Conservation (phyloP, 2,329 filamentous ascomycete species). For the Fusarium guadeloupense region DNA sequence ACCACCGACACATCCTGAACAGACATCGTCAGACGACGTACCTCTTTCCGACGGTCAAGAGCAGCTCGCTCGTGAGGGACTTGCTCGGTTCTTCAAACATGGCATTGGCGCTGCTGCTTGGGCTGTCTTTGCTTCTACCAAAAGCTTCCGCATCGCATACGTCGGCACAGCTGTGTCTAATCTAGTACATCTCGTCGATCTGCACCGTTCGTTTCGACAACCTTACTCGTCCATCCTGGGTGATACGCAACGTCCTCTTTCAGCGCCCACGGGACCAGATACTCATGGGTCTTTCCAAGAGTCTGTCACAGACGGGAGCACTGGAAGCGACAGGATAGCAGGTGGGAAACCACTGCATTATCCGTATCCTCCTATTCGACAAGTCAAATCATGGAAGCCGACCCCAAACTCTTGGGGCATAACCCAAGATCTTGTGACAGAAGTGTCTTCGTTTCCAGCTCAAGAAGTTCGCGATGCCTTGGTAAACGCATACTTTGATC, state of each 20-base stretch:
- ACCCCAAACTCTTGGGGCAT: constrained; percentile 33
- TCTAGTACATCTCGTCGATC: constrained; percentile 35
- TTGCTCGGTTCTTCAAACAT: constrained; percentile 40
- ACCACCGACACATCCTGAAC: background rate
- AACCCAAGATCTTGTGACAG: constrained; percentile 32
- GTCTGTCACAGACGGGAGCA: constrained; percentile 24
- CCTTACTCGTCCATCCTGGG: constrained; percentile 26
- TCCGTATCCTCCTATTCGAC: constrained; percentile 39
- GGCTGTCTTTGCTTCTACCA: constrained; percentile 38
- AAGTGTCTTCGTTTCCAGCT: constrained; percentile 37
- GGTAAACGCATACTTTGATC: constrained; percentile 37
- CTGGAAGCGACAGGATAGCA: constrained; percentile 9
- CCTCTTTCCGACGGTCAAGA: constrained; percentile 28
- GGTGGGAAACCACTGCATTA: constrained; percentile 31
- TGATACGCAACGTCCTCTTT: constrained; percentile 10
- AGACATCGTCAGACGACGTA: constrained; percentile 4
- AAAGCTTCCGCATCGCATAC: constrained; percentile 42
- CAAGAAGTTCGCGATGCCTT: constrained; percentile 42
- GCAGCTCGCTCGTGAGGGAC: constrained; percentile 35
- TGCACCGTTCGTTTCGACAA: constrained; percentile 39
- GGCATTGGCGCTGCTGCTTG: constrained; percentile 39
- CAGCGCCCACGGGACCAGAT: constrained; percentile 21
- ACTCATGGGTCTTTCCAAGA: constrained; percentile 26
- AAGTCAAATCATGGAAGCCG: constrained; percentile 38
- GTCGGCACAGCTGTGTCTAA: constrained; percentile 42